Percentiles rank a stretch among this genome's conserved stretches.
Conservation (phyloP, 2,329 filamentous ascomycete species). For the Ophiostoma triangulosporum region DNA sequence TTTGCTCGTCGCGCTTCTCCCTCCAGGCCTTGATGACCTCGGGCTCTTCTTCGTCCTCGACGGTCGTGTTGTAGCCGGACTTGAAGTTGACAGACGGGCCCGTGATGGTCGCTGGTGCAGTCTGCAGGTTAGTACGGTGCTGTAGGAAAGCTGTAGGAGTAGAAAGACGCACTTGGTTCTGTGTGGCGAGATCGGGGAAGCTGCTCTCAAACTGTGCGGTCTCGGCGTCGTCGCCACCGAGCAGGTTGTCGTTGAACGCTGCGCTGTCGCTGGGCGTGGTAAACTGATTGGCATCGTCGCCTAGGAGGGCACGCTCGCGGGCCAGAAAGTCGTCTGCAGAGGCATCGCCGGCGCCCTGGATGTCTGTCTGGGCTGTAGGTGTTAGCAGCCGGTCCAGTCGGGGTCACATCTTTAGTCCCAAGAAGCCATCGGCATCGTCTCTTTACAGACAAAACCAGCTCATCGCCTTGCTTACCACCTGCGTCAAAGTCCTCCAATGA, state of each 20-base stretch:
- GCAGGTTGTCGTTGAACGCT: constrained; percentile 44
- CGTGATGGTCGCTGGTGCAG: constrained; percentile 51
- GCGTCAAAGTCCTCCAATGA: constrained; percentile 67
- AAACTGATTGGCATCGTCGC: constrained; percentile 89
- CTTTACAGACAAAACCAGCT: too few relatives aligned
- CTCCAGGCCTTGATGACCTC: constrained; percentile 88
- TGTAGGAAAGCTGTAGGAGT: too few relatives aligned
- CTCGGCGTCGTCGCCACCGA: constrained; percentile 46
- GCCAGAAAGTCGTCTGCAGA: constrained; percentile 75
- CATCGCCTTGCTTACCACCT: constrained; percentile 34
- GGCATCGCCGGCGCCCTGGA: constrained; percentile 42
- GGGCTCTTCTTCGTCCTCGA: constrained; percentile 64
- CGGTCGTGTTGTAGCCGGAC: constrained; percentile 44
- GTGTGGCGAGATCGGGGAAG: constrained; percentile 63
- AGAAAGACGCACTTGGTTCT: constrained; percentile 53
- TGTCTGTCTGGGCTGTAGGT: constrained; percentile 51
- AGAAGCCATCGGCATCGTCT: neutral
- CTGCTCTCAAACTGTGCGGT: constrained; percentile 63
- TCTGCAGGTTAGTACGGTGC: neutral
- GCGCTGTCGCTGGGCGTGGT: constrained; percentile 53
- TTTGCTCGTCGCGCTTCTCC: constrained; percentile 69
- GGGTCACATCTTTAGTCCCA: neutral
- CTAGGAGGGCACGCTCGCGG: constrained; percentile 78
- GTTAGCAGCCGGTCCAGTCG: neutral
- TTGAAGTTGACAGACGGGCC: constrained; percentile 52